A percentile compares a stretch with the other conserved stretches of the same genome.
Conservation (phyloP, 805 yeast species). For the Starmerella asiatica region DNA sequence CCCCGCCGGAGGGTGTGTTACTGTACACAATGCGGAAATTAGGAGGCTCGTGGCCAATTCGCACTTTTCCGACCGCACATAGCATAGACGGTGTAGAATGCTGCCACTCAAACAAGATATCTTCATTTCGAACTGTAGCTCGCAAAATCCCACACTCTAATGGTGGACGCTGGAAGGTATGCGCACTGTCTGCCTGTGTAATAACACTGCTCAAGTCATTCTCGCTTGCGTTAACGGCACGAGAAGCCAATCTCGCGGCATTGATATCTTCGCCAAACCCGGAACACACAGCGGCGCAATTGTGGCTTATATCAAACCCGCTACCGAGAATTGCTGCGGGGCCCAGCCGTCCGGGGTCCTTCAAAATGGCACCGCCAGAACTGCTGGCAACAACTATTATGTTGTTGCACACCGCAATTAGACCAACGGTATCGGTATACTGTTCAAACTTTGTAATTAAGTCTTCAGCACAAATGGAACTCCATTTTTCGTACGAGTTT, state of each 20-base stretch:
- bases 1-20: slow-evolving; percentile 8
- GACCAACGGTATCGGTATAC: slow-evolving; percentile 31
- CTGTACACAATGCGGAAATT: not conserved
- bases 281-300: slow-evolving; percentile 23
- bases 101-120: slow-evolving; percentile 15
- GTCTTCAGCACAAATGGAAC: not conserved
- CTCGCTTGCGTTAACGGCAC: too few species aligned
- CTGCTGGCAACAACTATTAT: slow-evolving; percentile 27
- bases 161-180: not conserved
- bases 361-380: slow-evolving; percentile 31
- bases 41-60: not conserved
- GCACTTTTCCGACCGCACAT: slow-evolving; percentile 5
- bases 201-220: too few species aligned
- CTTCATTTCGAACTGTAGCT: not conserved
- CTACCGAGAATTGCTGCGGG: slow-evolving; percentile 32
- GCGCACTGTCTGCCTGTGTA: too few species aligned
- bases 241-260: slow-evolving; percentile 22
- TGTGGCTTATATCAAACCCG: slow-evolving; percentile 22
- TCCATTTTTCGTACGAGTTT: slow-evolving; percentile 15
- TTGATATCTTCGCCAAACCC: slow-evolving; percentile 34
- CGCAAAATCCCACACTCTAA: slow-evolving; percentile 13
- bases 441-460: not conserved
- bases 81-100: slow-evolving; percentile 19
- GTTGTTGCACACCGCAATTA: slow-evolving; percentile 24
- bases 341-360: slow-evolving; percentile 31